These are phyloP conservation scores for Lipomyces starkeyi DNA, from an alignment of 805 yeast species.

Conservation along the genomic window DNA sequence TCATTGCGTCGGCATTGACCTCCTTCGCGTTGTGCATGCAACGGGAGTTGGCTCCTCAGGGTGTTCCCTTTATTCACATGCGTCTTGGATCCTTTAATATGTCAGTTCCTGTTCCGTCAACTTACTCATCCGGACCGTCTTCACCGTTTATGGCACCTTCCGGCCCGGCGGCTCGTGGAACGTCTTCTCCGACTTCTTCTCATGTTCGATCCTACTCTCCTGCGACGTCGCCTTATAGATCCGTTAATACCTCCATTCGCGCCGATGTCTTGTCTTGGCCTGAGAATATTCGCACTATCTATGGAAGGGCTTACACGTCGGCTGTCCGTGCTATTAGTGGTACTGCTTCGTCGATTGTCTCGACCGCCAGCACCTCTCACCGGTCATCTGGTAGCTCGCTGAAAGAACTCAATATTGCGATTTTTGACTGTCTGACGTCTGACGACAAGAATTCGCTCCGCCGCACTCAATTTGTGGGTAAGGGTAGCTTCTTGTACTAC, in stretches of 20 bases:
- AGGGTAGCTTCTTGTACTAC: constrained; percentile 33
- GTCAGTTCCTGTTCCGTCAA: constrained; percentile 42
- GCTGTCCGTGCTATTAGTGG: constrained; percentile 37
- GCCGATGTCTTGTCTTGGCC: constrained; percentile 54
- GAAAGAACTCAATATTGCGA: constrained; percentile 31
- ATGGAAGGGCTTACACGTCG: constrained; percentile 45
- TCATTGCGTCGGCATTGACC: constrained; percentile 56
- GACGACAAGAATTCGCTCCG: constrained; percentile 21
- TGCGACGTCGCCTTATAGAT: constrained; percentile 37
- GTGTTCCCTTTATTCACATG: constrained; percentile 52
- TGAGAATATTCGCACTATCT: constrained; percentile 47
- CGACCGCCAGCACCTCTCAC: constrained; percentile 22
- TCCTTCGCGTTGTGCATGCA: constrained; percentile 50
- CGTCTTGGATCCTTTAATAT: constrained; percentile 57
- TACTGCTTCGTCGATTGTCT: constrained; percentile 28
- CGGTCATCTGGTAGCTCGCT: constrained; percentile 24
- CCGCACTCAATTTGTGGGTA: constrained; percentile 36
- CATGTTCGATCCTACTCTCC: constrained; percentile 36
- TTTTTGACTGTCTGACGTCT: constrained; percentile 29
- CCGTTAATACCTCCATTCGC: constrained; percentile 45
- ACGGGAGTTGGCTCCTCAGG: constrained; percentile 53
- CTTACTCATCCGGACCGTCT: constrained; percentile 26
- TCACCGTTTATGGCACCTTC: constrained; percentile 31
- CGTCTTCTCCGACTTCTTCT: constrained; percentile 31
- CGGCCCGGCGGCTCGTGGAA: constrained; percentile 12